Conservation (phyloP, 176 grass and related monocot species). For the Carex pumila region DNA sequence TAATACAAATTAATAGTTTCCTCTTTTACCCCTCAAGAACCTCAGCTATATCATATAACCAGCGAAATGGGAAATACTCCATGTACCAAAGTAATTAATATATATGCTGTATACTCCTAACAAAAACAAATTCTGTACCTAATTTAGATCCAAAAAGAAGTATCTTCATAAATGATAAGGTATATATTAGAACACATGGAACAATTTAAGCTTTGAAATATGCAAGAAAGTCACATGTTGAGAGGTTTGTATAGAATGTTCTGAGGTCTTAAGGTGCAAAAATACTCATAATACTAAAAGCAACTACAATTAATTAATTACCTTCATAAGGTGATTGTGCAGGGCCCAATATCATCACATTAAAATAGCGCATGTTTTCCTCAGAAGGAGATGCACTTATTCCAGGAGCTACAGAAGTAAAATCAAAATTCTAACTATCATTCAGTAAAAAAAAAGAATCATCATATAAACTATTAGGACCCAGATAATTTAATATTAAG, state of each 20-base stretch:
- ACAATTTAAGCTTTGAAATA: background rate
- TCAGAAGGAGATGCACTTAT: slow-evolving; percentile 96
- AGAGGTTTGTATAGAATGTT: background rate
- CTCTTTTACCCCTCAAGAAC: background rate
- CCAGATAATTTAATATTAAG: background rate
- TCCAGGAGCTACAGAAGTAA: slow-evolving; percentile 52
- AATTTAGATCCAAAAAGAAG: background rate
- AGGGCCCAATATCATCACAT: slow-evolving; percentile 96
- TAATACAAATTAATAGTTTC: background rate
- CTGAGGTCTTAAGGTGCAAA: background rate
- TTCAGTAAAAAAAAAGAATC: background rate
- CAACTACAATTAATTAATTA: background rate
- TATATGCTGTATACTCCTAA: background rate
- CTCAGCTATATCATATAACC: background rate
- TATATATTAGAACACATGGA: background rate
- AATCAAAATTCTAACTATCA: background rate
- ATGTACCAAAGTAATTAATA: background rate
- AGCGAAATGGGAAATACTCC: background rate
- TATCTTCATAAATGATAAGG: background rate
- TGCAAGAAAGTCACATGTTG: background rate
- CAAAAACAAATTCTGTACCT: background rate
- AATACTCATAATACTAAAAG: background rate
- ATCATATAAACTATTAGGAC: background rate
- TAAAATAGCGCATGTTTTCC: slow-evolving; percentile 99
- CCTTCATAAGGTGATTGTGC: slow-evolving; percentile 82